Evolutionary conservation across 345 rosid genomes (phyloP), one percentile per base, ranked within the genome.

Genomic region (Raphanus raphanistrum): DNA sequence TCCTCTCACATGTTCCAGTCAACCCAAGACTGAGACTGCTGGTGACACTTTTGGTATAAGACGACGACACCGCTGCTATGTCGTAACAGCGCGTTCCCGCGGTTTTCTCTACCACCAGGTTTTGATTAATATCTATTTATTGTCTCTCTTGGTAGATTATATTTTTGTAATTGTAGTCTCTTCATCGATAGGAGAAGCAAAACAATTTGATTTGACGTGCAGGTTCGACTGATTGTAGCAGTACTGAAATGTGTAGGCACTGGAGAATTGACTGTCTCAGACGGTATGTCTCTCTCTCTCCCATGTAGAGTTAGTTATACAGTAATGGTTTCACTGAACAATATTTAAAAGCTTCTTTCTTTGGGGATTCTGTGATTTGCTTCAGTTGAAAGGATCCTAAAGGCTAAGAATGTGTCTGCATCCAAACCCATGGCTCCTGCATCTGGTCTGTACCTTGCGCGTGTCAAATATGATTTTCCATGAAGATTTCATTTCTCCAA

Each of bases 81-180:
- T 87, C 26, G 79, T 94, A 69, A 92, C 87, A 73, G 91, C 96
- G 26, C 89, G 97, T 65, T 79, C 89, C 45, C 92, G 96, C 9
- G 80, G 89, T 66, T 92, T 94, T 85, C 97, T 92, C 61, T 94
- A 92, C 76, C 98, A 92, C 84, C 97, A 94, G 97, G 97, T 94
- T 75, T 75, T 62, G 35, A 45, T 61, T 26, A 3, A 35, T 21
- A 21, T 21, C 21, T 21, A 70, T 71, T 11, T 41, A 58, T 28
- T 60, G 32, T 27, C 17, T 67, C 33, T 60, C 45, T 62, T 52
- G 16, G 70, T 68, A 27, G 50, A 27, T 60, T 26, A 43, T 26
- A 12, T 31, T 29, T 35, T 12, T 65, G 58, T 38, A 55, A 9
- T 1, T 71, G 21, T 55, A 5, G 67, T 57, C 54, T 63, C 12